Base-by-base conservation (phyloP, 2,329 filamentous ascomycete species). In the Talaromyces funiculosus region DNA sequence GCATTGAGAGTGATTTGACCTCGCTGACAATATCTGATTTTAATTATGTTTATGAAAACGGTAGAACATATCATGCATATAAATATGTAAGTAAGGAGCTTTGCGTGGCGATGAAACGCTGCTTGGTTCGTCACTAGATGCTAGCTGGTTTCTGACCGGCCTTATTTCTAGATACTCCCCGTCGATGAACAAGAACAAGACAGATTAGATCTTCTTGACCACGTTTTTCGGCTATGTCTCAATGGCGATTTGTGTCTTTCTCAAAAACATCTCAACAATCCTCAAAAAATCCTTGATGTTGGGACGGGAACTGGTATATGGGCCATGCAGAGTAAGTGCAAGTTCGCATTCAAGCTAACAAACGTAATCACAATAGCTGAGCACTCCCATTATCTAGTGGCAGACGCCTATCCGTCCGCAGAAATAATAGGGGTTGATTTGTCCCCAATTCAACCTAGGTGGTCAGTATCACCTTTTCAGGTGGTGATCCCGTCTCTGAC, bases 361-460 rank as follows among this genome's bases (percentile, higher is more conserved):
- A 20, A 31, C 31, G 14, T 33, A 18, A 12, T 3, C 10, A 43
- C 10, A 12, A n/a, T 14, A 14, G 54, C 37, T 47, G 37, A 43
- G 35, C 7, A 42, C n/a, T 26, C 8, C 8, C 37, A 4, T 8
- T 57, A 35, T 53, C 8, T 20, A 59, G 60, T 73, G 49, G 71
- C 69, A 55, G 63, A 77, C 65, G 42, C 72, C 43, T 67, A 74
- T 60, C 74, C 75, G 6, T 68, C 67, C 24, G 75, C 78, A 14
- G 66, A 70, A 26, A 74, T 83, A 40, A 75, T 74, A 3, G 80
- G 80, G 40, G 77, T 74, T 22, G 79, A 81, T 64, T 74, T 81
- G 49, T 78, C 76, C 0, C 78, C 80, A 38, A 81, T 81, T 53
- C 80, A 82, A 63, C 80, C 79, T 3, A 67, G 69, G 59, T 77